Percentiles rank a stretch among this genome's conserved stretches.
These are phyloP conservation scores for Kodamaea fukazawae DNA, from an alignment of 805 yeast species.

Conservation along the genomic window DNA sequence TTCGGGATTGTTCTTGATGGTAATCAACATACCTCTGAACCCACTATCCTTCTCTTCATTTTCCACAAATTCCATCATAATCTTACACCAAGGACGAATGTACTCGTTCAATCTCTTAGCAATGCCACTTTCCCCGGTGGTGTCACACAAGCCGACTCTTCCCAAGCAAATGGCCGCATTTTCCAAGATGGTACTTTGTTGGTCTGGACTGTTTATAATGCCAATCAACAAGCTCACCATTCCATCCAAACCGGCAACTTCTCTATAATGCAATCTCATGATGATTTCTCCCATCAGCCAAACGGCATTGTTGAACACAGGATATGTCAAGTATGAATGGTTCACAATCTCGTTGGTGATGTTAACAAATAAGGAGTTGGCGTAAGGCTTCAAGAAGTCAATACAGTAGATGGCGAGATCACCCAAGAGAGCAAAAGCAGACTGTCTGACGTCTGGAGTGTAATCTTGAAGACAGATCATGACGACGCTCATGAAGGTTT, in stretches of 20 bases:
- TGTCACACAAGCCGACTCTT: slow-evolving; percentile 62
- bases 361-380: slow-evolving; percentile 56
- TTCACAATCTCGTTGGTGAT: slow-evolving; percentile 67
- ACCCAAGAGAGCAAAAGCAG: slow-evolving; percentile 86
- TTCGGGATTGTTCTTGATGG: slow-evolving; percentile 63
- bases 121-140: slow-evolving; percentile 50
- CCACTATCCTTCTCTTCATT: slow-evolving; percentile 88
- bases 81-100: slow-evolving; percentile 66
- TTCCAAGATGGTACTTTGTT: slow-evolving; percentile 67
- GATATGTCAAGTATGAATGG: slow-evolving; percentile 46
- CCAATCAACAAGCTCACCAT: slow-evolving; percentile 57
- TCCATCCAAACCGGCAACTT: slow-evolving; percentile 53
- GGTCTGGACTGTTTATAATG: slow-evolving; percentile 52
- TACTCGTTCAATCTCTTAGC: slow-evolving; percentile 59
- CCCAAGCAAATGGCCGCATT: slow-evolving; percentile 91
- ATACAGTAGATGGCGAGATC: slow-evolving; percentile 71
- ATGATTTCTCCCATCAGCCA: slow-evolving; percentile 93
- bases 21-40: slow-evolving; percentile 76
- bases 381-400: slow-evolving; percentile 42
- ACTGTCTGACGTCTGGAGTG: slow-evolving; percentile 86
- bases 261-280: slow-evolving; percentile 48
- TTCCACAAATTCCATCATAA: slow-evolving; percentile 65
- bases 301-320: slow-evolving; percentile 83
- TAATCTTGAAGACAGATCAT: slow-evolving; percentile 71
- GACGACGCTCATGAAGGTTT: slow-evolving; percentile 55